phyloP scores from a whole-genome alignment of 305 asterid species.

The Fraxinus velutina region DNA sequence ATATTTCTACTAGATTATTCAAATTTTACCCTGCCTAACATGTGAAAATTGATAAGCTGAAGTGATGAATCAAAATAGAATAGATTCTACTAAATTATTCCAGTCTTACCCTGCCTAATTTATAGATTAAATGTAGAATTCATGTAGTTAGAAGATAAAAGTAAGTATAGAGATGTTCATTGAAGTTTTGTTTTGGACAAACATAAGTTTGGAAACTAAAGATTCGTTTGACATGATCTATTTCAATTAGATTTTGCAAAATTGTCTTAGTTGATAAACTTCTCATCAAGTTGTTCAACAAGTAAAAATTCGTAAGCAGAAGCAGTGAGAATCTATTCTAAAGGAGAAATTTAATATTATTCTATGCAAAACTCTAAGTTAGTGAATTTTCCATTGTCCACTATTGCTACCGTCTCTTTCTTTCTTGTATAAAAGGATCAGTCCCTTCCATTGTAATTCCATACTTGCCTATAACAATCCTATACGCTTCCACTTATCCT shows the following conservation, averaged over 20 bases:
- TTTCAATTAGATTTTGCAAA: neutral
- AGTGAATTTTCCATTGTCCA: neutral
- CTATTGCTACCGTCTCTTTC: neutral
- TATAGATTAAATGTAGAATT: neutral
- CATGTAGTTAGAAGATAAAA: neutral
- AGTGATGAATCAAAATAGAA: neutral
- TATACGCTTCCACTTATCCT: neutral
- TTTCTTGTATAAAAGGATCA: constrained; percentile 16
- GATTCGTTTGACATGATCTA: neutral
- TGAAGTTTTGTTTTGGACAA: neutral
- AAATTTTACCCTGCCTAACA: neutral
- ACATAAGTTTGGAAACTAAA: neutral
- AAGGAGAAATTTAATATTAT: neutral
- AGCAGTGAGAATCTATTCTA: neutral
- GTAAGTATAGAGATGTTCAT: neutral
- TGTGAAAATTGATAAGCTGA: neutral
- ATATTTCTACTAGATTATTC: neutral
- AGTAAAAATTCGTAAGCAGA: neutral
- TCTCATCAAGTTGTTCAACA: neutral
- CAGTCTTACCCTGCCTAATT: neutral
- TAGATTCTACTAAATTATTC: neutral
- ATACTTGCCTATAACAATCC: neutral
- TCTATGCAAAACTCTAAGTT: neutral
- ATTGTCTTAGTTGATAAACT: neutral
- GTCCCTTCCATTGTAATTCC: neutral